Conservation (phyloP, 1,139 yeast species). For the Hemisphaericaspora lyxosophila region DNA sequence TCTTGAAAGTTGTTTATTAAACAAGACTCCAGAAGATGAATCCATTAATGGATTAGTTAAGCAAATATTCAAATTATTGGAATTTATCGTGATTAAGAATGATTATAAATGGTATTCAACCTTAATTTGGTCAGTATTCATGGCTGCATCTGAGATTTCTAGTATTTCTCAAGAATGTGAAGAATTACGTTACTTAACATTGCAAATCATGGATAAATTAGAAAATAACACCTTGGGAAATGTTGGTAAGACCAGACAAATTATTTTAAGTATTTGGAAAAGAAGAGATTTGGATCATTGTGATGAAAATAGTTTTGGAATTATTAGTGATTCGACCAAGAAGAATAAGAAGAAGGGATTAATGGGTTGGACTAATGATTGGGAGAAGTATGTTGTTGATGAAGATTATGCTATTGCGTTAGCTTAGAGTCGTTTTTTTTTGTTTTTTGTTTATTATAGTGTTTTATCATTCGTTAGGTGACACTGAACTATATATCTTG, state of each 20-base stretch:
- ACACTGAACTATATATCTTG: background rate
- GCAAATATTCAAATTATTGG: slow-evolving; percentile 19
- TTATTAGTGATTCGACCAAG: slow-evolving; percentile 9
- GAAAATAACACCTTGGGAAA: slow-evolving; percentile 28
- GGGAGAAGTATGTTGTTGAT: slow-evolving; percentile 32
- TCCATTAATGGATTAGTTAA: slow-evolving; percentile 17
- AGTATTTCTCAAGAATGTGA: slow-evolving; percentile 23
- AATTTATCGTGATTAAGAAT: slow-evolving; percentile 25
- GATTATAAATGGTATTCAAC: slow-evolving; percentile 29
- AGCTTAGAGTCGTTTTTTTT: slow-evolving; percentile 12
- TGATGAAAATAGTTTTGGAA: slow-evolving; percentile 23
- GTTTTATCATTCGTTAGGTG: background rate
- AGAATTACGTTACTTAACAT: slow-evolving; percentile 24
- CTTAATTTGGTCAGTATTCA: slow-evolving; percentile 27
- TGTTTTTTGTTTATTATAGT: background rate
- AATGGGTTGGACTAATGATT: slow-evolving; percentile 27
- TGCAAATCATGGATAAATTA: slow-evolving; percentile 24
- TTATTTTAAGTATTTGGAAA: slow-evolving; percentile 27
- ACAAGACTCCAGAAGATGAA: slow-evolving; percentile 20
- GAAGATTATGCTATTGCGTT: slow-evolving; percentile 26
- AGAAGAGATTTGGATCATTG: slow-evolving; percentile 25
- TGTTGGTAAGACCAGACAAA: slow-evolving; percentile 22
- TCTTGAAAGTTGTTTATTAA: slow-evolving; percentile 25
- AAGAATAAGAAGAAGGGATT: slow-evolving; percentile 11
- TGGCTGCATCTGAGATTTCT: slow-evolving; percentile 27